These are phyloP conservation scores for Samsoniella hepiali DNA, from an alignment of 2,329 filamentous ascomycete genomes.

Conservation along the genomic window DNA sequence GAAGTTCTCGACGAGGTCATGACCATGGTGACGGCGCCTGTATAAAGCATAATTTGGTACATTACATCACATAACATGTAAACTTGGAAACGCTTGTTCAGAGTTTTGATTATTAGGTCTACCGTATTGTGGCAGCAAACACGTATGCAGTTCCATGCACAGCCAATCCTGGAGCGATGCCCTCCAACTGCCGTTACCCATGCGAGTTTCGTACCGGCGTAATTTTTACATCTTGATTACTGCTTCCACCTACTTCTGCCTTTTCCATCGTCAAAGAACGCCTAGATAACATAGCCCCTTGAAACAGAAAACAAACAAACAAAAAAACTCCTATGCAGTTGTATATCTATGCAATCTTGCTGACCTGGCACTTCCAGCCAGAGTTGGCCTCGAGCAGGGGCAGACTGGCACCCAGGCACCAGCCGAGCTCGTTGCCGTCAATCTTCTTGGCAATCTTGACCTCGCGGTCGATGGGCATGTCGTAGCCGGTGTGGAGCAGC, in stretches of 20 bases:
- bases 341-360: constrained; percentile 55
- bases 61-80: background rate
- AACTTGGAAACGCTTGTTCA: background rate
- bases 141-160: background rate
- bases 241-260: background rate
- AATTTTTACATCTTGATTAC: background rate
- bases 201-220: constrained; percentile 2
- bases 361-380: constrained; percentile 87
- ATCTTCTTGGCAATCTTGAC: constrained; percentile 99
- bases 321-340: constrained; percentile 17
- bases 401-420: constrained; percentile 94
- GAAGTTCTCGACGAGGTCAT: constrained; percentile 65
- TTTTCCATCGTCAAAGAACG: constrained; percentile 5
- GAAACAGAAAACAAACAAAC: background rate
- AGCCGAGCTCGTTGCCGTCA: constrained; percentile 91
- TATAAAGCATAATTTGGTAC: constrained; percentile 23
- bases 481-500: constrained; percentile 90
- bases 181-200: background rate
- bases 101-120: constrained; percentile 14
- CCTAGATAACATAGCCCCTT: background rate
- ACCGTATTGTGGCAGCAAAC: background rate
- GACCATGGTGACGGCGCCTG: constrained; percentile 52
- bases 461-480: constrained; percentile 95
- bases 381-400: constrained; percentile 77
- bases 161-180: background rate